Percentiles rank a stretch among this genome's conserved stretches.
phyloP scores from a whole-genome alignment of 768 basidiomycete genomes.

The Crepidotus variabilis region DNA sequence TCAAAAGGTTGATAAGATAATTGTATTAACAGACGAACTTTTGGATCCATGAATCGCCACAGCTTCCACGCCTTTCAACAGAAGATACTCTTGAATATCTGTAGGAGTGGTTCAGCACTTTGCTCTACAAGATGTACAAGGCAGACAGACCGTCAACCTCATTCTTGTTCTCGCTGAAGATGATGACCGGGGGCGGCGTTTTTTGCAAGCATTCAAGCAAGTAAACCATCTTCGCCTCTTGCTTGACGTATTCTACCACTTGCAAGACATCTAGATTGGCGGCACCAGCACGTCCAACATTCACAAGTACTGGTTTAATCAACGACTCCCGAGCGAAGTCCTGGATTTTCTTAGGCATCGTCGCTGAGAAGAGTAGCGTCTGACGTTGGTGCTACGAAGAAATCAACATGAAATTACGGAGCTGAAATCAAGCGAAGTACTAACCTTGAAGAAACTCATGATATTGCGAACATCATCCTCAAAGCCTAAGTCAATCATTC shows the following conservation, averaged over 20 bases:
- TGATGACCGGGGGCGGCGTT: conserved; percentile 95
- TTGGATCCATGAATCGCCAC: conserved; percentile 99
- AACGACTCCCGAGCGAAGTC: conserved; percentile 97
- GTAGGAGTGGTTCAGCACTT: conserved; percentile 3
- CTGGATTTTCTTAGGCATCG: conserved; percentile 98
- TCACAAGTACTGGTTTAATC: conserved; percentile 92
- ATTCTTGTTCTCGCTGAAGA: conserved; percentile 99
- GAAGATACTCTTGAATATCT: conserved; percentile 98
- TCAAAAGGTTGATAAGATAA: neutral
- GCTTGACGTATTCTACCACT: conserved; percentile 98
- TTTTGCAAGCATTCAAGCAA: conserved; percentile 96
- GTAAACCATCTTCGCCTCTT: conserved; percentile 99
- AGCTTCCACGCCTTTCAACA: conserved; percentile 96
- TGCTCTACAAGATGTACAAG: neutral
- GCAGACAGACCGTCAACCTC: conserved; percentile 87
- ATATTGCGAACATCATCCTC: conserved; percentile 99
- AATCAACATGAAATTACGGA: conserved; percentile 2
- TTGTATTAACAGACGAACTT: conserved; percentile 44
- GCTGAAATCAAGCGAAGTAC: conserved; percentile 12
- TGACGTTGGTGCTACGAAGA: conserved; percentile 84
- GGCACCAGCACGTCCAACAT: conserved; percentile 96
- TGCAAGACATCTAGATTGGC: conserved; percentile 96
- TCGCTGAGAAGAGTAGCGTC: conserved; percentile 95
- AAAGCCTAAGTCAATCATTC: conserved; percentile 99
- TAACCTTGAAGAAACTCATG: conserved; percentile 97